These are phyloP conservation scores for Rehmannia glutinosa DNA, from an alignment of 257 asterid genomes.

Conservation along the genomic window DNA sequence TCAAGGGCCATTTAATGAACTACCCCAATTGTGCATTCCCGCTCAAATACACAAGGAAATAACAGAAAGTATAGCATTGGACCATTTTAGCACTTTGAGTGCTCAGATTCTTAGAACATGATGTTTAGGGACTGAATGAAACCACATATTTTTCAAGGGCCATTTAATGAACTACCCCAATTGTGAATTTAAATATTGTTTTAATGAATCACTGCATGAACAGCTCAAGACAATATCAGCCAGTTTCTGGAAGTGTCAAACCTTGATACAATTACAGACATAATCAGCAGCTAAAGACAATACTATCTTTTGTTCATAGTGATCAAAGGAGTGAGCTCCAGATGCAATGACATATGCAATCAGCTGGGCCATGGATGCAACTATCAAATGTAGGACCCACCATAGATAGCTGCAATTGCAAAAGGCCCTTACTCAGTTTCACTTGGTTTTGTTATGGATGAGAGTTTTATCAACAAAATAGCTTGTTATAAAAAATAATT, in stretches of 20 bases:
- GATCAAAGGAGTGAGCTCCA: not conserved
- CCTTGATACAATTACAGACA: no score
- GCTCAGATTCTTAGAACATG: not conserved
- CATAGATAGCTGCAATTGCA: no score
- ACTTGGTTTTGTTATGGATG: not conserved
- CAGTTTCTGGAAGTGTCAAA: not conserved
- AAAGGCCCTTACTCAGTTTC: not conserved
- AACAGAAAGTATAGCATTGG: no score
- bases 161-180: not conserved
- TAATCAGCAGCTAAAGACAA: not conserved
- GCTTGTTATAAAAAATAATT: no score
- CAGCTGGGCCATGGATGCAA: not conserved
- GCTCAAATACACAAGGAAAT: no score
- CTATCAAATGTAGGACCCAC: not conserved
- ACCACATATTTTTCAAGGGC: not conserved
- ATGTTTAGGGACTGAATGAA: not conserved
- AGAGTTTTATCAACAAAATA: no score
- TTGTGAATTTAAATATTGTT: no score
- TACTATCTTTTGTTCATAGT: not conserved
- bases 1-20: no score
- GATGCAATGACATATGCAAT: not conserved
- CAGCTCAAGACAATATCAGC: no score
- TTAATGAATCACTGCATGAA: no score
- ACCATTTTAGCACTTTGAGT: no score
- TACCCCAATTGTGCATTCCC: no score